Evolutionary conservation across 768 basidiomycete species (phyloP), one percentile per base, ranked within the genome.

Genomic region (Cyclocybe cylindracea): DNA sequence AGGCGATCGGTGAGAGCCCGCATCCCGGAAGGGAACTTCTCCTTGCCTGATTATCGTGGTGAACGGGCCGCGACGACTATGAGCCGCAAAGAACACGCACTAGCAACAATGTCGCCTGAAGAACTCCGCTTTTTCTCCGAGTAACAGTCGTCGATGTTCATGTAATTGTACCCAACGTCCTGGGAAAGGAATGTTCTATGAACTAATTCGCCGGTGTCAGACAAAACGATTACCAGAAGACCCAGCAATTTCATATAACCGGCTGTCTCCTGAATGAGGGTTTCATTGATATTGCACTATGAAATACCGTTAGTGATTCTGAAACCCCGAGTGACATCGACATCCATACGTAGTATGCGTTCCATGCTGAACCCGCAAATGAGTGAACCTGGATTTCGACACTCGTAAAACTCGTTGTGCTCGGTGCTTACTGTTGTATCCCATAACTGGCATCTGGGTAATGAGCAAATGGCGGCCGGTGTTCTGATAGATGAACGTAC

Each of bases 111-210:
- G 56, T 82, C 71, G 1, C 85, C 85, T 7, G 61, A 53, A 4
- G 70, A 56, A 50, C 66, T 82, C 35, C 85, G 74, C 41, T 79
- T 60, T 58, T 78, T 85, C 65, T 82, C 78, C 2, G 84, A 78
- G 56, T 83, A 87, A 56, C 85, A 87, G 51, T 86, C 85, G 50
- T 87, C 85, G 24, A 87, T 61, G 49, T 84, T 85, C 51, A 86
- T 67, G 55, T 81, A 73, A 48, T 74, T 68, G 58, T 86, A 87
- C 1, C 85, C 85, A 33, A 71, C 74, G 47, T 80, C 80, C 82
- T 85, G 45, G 10, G 40, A 39, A 50, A 51, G 42, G 16, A 10
- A 19, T 5, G 4, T 51, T 14, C 9, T 13, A 16, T 6, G 48
- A 37, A 44, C 11, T n/a, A 24, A 40, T 4, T 11, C 29, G 19